These are phyloP conservation scores for Aquilaria yunnanensis DNA, from an alignment of 345 rosid species.

Conservation along the genomic window DNA sequence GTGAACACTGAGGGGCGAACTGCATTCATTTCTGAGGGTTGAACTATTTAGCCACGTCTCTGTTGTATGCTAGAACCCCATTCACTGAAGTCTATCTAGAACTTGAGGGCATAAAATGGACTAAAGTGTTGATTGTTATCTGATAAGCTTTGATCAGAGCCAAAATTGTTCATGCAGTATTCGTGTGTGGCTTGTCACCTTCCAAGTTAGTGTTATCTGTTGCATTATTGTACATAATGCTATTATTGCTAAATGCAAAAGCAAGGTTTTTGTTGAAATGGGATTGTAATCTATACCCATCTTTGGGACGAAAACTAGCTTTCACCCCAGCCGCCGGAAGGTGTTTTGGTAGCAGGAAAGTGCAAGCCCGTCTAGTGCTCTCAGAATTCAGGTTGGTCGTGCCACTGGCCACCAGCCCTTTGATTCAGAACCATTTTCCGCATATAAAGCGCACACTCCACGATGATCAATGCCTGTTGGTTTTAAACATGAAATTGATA, in stretches of 20 bases:
- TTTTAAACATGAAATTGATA: not conserved
- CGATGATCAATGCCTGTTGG: slow-evolving; percentile 53
- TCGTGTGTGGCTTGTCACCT: slow-evolving; percentile 43
- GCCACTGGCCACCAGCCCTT: slow-evolving; percentile 44
- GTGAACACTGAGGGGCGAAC: no score
- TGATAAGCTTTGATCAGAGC: slow-evolving; percentile 65
- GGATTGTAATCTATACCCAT: slow-evolving; percentile 22
- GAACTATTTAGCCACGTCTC: no score
- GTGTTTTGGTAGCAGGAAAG: slow-evolving; percentile 52
- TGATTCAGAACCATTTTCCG: slow-evolving; percentile 77
- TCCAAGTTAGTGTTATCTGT: slow-evolving; percentile 45
- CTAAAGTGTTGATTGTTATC: slow-evolving; percentile 15
- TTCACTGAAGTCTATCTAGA: no score
- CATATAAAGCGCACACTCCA: slow-evolving; percentile 77
- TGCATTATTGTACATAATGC: not conserved
- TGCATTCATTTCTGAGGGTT: no score
- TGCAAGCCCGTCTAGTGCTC: slow-evolving; percentile 43
- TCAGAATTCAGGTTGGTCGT: slow-evolving; percentile 26
- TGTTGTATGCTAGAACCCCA: no score
- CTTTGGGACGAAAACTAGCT: slow-evolving; percentile 58
- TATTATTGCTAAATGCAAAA: no score
- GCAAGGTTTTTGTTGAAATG: no score
- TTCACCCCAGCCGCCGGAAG: slow-evolving; percentile 73
- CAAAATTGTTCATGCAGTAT: slow-evolving; percentile 72
- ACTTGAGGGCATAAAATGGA: no score